Evolutionary conservation across 2,329 filamentous ascomycete species (phyloP), one percentile per base, ranked within the genome.

Genomic region (Cercospora sesami): DNA sequence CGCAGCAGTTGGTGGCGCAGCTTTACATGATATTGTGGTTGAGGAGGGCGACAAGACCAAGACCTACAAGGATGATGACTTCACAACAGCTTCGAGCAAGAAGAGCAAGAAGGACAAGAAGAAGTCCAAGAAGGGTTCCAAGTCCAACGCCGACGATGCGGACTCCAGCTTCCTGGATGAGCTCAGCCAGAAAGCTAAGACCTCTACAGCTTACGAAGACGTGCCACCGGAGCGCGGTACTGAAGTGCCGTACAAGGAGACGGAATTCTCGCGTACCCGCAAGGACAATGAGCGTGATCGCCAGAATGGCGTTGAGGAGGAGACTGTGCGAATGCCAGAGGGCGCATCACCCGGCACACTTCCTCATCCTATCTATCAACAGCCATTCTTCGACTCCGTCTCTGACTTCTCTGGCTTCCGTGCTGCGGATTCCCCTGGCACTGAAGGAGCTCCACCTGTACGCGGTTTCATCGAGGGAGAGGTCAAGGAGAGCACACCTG

Each of bases 401-500:
- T 81, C 81, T 16, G 80, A 83, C 67, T 71, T 80, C 60, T 64
- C 62, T 31, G 73, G 71, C 39, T 73, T 77, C 55, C 68, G 67
- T 3, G 14, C 16, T n/a, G 21, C 75, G n/a, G 71, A 74, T 36
- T 78, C 78, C n/a, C 74, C 75, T 8, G 71, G 75, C 8, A 76
- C 74, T 5, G 73, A 77, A 72, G 68, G 77, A 71, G 64, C 73
- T 60, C 74, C 75, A 66, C 76, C 75, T 23, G 71, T 73, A 10
- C 76, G 69, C 28, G 79, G 78, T 18, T 80, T 80, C 69, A 76
- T 82, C 16, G 78, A 75, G 73, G 82, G 84, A 14, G 81, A 83
- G 42, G 73, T 80, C 1, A 81, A 82, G 18, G 88, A 89, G 3
- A 85, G 87, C 3, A 89, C 89, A 73, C 86, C 86, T 8, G 70